Percentiles rank a stretch among this genome's conserved stretches.
Evolutionary conservation across 202 grass and related monocot genomes (phyloP).

Genomic region (Dendrocalamus latiflorus): DNA sequence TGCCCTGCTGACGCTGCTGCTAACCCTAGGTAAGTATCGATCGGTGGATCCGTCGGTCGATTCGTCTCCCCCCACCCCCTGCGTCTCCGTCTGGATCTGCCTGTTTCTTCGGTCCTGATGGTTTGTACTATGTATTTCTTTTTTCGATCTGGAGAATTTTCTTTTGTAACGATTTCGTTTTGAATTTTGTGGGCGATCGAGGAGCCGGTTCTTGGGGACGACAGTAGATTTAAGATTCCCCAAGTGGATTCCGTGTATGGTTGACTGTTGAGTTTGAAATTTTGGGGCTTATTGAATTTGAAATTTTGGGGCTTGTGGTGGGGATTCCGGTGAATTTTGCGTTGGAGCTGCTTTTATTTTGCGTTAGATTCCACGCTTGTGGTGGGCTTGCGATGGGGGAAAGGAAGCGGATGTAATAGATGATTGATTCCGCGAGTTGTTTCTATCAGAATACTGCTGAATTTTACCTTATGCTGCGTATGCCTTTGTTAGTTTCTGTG

Average conservation of each 20-base stretch:
- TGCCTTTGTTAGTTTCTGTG: not conserved
- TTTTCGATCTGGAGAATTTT: not conserved
- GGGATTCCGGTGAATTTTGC: not conserved
- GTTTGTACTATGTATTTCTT: not conserved
- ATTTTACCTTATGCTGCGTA: not conserved
- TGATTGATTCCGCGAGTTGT: not conserved
- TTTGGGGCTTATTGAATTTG: not conserved
- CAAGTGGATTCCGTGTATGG: not conserved
- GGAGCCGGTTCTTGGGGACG: not conserved
- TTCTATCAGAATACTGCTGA: not conserved
- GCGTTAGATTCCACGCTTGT: not conserved
- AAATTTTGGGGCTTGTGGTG: not conserved
- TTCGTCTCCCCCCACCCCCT: not conserved
- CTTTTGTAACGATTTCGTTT: not conserved
- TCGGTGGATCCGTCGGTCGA: not conserved
- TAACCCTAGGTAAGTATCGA: constrained; percentile 35
- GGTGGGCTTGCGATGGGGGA: not conserved
- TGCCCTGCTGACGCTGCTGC: not conserved
- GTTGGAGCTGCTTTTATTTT: not conserved
- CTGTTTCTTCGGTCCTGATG: not conserved
- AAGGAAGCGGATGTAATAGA: not conserved
- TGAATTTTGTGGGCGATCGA: not conserved
- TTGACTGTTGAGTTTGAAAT: not conserved
- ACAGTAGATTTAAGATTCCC: not conserved
- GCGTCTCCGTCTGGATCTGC: constrained; percentile 18